Percentiles rank a stretch among this genome's conserved stretches.
phyloP scores from a whole-genome alignment of 169 alveolate species.

The Cryptosporidium viatorum region DNA sequence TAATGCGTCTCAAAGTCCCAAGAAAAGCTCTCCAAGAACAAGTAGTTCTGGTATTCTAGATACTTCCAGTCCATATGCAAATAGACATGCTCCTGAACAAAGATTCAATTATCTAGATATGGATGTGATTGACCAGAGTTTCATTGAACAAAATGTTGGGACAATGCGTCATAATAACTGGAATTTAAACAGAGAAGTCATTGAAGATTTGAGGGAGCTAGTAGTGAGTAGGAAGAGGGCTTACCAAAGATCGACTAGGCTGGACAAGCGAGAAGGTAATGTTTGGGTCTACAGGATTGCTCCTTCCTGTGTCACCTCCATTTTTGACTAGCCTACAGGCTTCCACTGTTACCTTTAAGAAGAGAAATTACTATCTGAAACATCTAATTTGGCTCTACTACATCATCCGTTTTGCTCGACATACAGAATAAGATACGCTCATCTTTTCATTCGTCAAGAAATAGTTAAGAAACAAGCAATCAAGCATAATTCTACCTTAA shows the following conservation, averaged over 20 bases:
- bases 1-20: conserved; percentile 20
- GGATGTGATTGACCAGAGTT: conserved; percentile 88
- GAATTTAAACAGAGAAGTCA: conserved; percentile 89
- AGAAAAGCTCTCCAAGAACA: conserved; percentile 35
- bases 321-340: conserved; percentile 75
- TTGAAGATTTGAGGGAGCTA: conserved; percentile 89
- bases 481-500: no score
- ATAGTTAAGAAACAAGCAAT: no score
- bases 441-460: no score
- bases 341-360: neutral
- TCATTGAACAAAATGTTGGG: conserved; percentile 82
- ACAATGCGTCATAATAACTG: conserved; percentile 85
- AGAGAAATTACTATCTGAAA: no score
- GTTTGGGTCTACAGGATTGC: conserved; percentile 88
- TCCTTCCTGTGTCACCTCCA: conserved; percentile 84
- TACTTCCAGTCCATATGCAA: conserved; percentile 58
- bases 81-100: conserved; percentile 47
- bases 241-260: conserved; percentile 82
- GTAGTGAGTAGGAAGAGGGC: conserved; percentile 86
- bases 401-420: no score
- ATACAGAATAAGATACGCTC: no score
- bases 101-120: conserved; percentile 84
- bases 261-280: conserved; percentile 88
- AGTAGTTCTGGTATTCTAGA: conserved; percentile 59
- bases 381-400: no score